Base-by-base conservation (phyloP, 2,329 filamentous ascomycete species). In the Helicocarpus griseus region DNA sequence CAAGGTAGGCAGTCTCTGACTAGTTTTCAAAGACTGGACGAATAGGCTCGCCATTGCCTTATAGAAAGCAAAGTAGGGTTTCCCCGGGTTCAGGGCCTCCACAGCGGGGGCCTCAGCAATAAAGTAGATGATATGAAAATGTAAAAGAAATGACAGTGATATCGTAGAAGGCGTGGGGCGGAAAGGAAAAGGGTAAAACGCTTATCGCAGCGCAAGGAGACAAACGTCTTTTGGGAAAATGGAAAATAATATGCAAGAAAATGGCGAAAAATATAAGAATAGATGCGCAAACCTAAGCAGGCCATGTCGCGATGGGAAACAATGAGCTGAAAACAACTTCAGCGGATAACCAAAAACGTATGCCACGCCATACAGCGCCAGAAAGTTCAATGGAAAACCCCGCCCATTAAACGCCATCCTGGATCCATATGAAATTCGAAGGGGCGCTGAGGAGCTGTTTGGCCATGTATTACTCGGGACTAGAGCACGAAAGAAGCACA, bases 331-430 rank as follows among this genome's bases (percentile, higher is more conserved):
- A 39, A 39, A 39, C 22, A 39, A n/a, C n/a, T n/a, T n/a, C n/a
- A n/a, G n/a, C n/a, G n/a, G n/a, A n/a, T n/a, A n/a, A 33, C 19
- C 26, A 31, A 22, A 46, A 33, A 21, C n/a, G 28, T 21, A 44
- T 44, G 41, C 41, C 41, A 44, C 28, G 7, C 41, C 41, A 44
- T 22, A 44, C 41, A 44, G 41, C 41, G 41, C 41, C 41, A 44
- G 28, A 40, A 44, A 44, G 2, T 44, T 19, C 40, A 44, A 44
- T 17, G 40, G 40, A 44, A 44, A n/a, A 44, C 28, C 22, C 14
- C 40, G 24, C 40, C 40, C 40, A 44, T 44, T 44, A 6, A 44
- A 44, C 40, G 40, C 40, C 40, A 13, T 29, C 40, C 40, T 22
- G 28, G 40, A 22, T 44, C 40, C 13, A 44, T n/a, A 44, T 44